Base-by-base conservation (phyloP, 805 yeast genomes). In the Wickerhamomyces ciferrii region DNA sequence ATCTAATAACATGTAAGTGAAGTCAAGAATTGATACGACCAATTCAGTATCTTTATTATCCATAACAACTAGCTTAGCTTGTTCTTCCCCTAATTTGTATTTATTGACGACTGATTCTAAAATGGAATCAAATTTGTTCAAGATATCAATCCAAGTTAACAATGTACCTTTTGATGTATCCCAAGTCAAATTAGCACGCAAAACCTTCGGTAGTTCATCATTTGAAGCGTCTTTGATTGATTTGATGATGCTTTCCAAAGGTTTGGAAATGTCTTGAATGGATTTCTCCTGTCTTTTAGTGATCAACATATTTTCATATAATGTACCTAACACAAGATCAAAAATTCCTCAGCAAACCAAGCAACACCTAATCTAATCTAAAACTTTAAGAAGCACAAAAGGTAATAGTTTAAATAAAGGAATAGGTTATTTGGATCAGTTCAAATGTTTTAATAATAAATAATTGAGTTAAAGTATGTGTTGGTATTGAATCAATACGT, bases 111-210 rank as follows among this genome's bases (percentile, higher is more conserved):
- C 67, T 4, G 57, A 54, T 43, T 81, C 85, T 44, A 87, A 67
- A 7, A 87, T 72, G 13, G 70, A 74, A 60, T 91, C 97, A 58
- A 91, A 79, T 54, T 83, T 71, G 62, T 89, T 85, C 54, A 92
- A 69, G 1, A 87, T 79, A 0, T 84, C 76, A 25, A 87, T 77
- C 94, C 96, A 91, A 48, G 82, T 83, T 49, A 75, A 75, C 31
- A 92, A 64, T 54, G 87, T 85, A 34, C 85, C 87, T 49, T 80
- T 71, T 9, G 88, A 83, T 21, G 82, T 67, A 27, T 75, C 75
- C 89, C 89, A 83, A 17, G 55, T 59, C 49, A 70, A 54, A 48
- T 76, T 68, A 3, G 50, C 50, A 14, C 58, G 58, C 43, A 81
- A 58, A 38, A 65, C 56, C 4, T 50, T 48, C 2, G 81, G 68